Evolutionary conservation across 148 eudicot species (phyloP).

Genomic region (Rhododendron kiyosumense): DNA sequence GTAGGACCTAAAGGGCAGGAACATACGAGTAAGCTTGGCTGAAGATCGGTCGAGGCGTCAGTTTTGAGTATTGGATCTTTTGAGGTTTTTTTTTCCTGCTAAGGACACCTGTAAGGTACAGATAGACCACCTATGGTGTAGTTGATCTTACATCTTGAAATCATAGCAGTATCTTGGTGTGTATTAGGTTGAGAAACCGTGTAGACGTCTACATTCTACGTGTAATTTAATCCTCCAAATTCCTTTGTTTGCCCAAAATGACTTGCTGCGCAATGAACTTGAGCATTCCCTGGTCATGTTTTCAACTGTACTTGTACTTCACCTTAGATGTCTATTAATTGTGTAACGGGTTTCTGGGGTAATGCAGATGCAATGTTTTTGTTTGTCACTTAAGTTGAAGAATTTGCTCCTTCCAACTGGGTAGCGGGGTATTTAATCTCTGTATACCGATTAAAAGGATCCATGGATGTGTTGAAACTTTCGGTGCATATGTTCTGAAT

Average conservation of each 20-base stretch:
- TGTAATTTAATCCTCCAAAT: background rate
- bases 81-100: conserved; percentile 4
- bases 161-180: background rate
- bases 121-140: background rate
- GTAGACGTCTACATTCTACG: background rate
- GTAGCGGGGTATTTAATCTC: background rate
- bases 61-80: conserved; percentile 27
- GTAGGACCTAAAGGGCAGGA: conserved; percentile 82
- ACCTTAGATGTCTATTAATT: background rate
- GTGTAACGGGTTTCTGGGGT: background rate
- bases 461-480: background rate
- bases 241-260: background rate
- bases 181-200: background rate
- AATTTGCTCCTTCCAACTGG: background rate
- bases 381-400: background rate
- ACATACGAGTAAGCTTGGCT: conserved; percentile 77
- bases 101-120: conserved; percentile 10
- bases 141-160: background rate
- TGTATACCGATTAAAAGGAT: background rate
- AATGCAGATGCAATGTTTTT: background rate
- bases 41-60: conserved; percentile 69
- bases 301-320: background rate
- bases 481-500: background rate
- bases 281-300: background rate
- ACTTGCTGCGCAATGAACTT: background rate